phyloP scores from a whole-genome alignment of 164 flowering plant species.

The Vitis rotundifolia region DNA sequence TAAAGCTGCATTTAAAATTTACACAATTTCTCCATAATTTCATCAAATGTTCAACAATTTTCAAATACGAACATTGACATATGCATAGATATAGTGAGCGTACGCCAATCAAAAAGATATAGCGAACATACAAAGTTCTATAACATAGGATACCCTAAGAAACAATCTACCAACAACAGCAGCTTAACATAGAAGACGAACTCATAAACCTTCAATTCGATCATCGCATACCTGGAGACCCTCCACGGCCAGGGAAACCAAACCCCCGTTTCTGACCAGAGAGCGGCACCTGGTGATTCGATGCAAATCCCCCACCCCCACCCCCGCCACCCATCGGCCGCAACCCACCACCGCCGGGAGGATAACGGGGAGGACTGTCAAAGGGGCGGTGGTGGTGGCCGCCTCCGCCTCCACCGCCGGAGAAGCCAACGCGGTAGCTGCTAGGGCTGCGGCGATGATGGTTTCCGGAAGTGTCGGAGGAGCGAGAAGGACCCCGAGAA shows the following conservation, averaged over 20 bases:
- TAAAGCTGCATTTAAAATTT: too few relatives aligned
- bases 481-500: slow-evolving; percentile 36
- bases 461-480: slow-evolving; percentile 22
- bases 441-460: slow-evolving; percentile 38
- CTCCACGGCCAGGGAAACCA: slow-evolving; percentile 48
- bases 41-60: too few relatives aligned
- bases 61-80: too few relatives aligned
- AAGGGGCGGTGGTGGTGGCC: slow-evolving; percentile 22
- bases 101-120: too few relatives aligned
- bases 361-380: slow-evolving; percentile 42
- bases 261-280: slow-evolving; percentile 75
- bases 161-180: too few relatives aligned
- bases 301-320: slow-evolving; percentile 27
- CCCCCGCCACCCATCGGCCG: slow-evolving; percentile 10
- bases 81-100: too few relatives aligned
- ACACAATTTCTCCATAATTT: too few relatives aligned
- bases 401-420: slow-evolving; percentile 18
- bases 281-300: slow-evolving; percentile 26
- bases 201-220: neutral
- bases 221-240: slow-evolving; percentile 44
- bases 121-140: too few relatives aligned
- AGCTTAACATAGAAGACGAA: neutral
- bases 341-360: slow-evolving; percentile 20
- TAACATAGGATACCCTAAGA: too few relatives aligned
- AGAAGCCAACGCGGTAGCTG: slow-evolving; percentile 27